These are phyloP conservation scores for Fermentozyma sake DNA, from an alignment of 1,139 yeast genomes.

Conservation along the genomic window DNA sequence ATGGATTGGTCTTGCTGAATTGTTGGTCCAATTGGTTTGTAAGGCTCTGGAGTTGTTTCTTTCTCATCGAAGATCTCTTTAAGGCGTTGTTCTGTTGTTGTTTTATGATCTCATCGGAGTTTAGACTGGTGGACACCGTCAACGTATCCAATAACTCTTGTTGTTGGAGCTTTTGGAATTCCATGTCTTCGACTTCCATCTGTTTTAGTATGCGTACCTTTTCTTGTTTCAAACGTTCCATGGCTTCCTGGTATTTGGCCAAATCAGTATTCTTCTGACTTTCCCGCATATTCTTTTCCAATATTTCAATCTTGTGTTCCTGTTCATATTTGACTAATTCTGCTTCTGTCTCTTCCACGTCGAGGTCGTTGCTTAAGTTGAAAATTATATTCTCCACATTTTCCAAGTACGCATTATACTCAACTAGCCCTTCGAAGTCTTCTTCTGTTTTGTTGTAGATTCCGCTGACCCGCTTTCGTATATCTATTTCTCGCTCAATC, in stretches of 20 bases:
- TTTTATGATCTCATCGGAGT: constrained; percentile 49
- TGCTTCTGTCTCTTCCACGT: constrained; percentile 67
- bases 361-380: constrained; percentile 67
- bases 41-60: constrained; percentile 63
- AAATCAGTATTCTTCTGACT: constrained; percentile 63
- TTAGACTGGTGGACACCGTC: constrained; percentile 47
- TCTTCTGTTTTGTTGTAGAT: constrained; percentile 79
- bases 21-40: constrained; percentile 47
- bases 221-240: constrained; percentile 56
- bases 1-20: constrained; percentile 25
- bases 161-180: constrained; percentile 52
- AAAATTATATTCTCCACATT: constrained; percentile 77
- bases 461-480: constrained; percentile 69
- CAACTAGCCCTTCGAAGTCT: constrained; percentile 59
- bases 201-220: constrained; percentile 62
- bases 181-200: constrained; percentile 63
- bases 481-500: constrained; percentile 90
- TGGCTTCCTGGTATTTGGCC: constrained; percentile 55
- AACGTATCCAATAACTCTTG: constrained; percentile 70
- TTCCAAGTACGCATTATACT: constrained; percentile 75
- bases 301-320: constrained; percentile 69
- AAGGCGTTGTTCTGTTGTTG: constrained; percentile 40
- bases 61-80: constrained; percentile 62
- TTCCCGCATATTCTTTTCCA: constrained; percentile 60
- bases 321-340: constrained; percentile 68